phyloP scores from a whole-genome alignment of 2,329 filamentous ascomycete species.

The Alternaria sp. region DNA sequence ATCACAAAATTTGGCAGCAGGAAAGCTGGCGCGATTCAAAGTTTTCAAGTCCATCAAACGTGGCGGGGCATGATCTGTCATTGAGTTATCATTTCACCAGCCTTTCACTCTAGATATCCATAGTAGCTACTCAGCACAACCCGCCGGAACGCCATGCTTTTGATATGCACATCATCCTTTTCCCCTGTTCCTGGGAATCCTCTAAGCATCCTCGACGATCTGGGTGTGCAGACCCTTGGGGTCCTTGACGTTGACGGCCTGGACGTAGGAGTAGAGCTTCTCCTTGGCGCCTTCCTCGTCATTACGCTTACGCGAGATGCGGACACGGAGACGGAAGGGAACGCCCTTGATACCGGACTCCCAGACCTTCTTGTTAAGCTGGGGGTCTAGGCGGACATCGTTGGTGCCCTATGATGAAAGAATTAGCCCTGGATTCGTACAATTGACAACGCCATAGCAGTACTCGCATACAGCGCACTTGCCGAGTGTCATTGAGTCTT shows the following conservation, averaged over 20 bases:
- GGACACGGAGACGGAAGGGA: constrained; percentile 94
- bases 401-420: constrained; percentile 75
- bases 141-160: constrained; percentile 50
- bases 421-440: constrained; percentile 24
- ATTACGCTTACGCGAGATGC: constrained; percentile 99
- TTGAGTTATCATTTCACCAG: constrained; percentile 49
- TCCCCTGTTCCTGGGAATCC: constrained; percentile 19
- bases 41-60: constrained; percentile 19
- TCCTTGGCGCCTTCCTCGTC: constrained; percentile 99
- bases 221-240: constrained; percentile 96
- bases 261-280: constrained; percentile 99
- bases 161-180: constrained; percentile 41
- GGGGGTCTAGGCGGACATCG: constrained; percentile 97
- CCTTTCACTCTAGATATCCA: constrained; percentile 42
- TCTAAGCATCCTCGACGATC: constrained; percentile 75
- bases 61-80: constrained; percentile 48
- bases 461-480: neutral
- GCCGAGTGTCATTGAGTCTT: neutral
- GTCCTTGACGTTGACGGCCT: constrained; percentile 99
- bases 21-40: neutral
- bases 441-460: neutral
- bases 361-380: constrained; percentile 99
- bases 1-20: neutral
- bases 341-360: constrained; percentile 99
- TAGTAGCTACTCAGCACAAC: constrained; percentile 46